Conservation (phyloP, 179 eudicot genomes). For the Sideroxylon spinosum region DNA sequence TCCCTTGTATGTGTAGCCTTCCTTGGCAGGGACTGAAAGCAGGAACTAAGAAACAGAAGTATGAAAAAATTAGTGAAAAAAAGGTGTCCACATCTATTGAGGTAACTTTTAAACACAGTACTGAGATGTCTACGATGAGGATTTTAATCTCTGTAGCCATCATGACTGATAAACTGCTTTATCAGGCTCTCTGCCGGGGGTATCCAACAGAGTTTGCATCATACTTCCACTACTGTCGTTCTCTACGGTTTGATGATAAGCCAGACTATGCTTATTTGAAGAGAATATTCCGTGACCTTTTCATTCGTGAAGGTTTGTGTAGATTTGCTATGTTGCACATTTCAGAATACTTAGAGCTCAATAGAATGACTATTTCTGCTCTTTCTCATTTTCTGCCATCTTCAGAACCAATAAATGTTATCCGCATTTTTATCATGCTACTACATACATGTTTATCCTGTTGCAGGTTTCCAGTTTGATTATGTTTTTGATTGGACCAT, state of each 20-base stretch:
- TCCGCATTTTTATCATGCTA: neutral
- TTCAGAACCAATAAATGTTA: neutral
- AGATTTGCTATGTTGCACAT: neutral
- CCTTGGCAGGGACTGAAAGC: slow-evolving; percentile 4
- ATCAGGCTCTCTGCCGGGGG: slow-evolving; percentile 70
- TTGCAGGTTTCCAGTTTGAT: slow-evolving; percentile 4
- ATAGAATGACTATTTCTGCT: neutral
- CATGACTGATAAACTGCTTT: neutral
- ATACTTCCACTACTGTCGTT: slow-evolving; percentile 87
- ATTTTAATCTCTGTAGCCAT: neutral
- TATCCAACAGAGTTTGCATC: slow-evolving; percentile 85
- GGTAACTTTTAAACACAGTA: neutral
- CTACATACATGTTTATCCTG: neutral
- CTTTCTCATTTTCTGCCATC: neutral
- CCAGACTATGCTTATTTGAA: slow-evolving; percentile 85
- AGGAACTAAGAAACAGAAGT: slow-evolving; percentile 5
- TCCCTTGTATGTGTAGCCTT: neutral
- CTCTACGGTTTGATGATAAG: slow-evolving; percentile 81
- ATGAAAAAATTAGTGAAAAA: slow-evolving; percentile 4
- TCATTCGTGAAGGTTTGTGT: slow-evolving; percentile 75
- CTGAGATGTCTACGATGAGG: neutral
- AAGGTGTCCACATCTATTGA: slow-evolving; percentile 1
- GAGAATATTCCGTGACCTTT: slow-evolving; percentile 76
- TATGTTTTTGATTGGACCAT: slow-evolving; percentile 5
- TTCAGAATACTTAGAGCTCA: neutral